Percentiles rank a stretch among this genome's conserved stretches.
These are phyloP conservation scores for Ricinus communis DNA, from an alignment of 345 rosid genomes.

Conservation along the genomic window DNA sequence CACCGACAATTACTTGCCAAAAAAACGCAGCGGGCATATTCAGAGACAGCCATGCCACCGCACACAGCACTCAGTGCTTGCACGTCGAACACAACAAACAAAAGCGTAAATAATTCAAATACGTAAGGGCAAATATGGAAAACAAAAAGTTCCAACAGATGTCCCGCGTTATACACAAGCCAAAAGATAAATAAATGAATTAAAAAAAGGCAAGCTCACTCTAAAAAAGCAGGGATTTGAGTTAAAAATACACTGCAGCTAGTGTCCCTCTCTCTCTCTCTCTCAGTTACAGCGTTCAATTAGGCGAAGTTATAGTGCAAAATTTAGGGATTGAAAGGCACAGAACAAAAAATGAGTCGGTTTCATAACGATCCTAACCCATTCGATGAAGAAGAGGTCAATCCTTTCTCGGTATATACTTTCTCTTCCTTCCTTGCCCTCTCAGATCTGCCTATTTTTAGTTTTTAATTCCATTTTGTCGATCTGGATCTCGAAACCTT, in stretches of 20 bases:
- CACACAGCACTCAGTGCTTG: no score
- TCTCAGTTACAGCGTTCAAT: neutral
- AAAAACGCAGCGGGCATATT: no score
- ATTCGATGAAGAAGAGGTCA: slow-evolving; percentile 88
- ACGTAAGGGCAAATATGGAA: neutral
- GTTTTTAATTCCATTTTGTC: no score
- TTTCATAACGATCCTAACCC: slow-evolving; percentile 80
- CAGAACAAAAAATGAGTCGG: slow-evolving; percentile 82
- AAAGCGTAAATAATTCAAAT: neutral
- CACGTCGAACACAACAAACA: neutral
- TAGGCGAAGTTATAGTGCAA: slow-evolving; percentile 2
- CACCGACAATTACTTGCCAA: no score
- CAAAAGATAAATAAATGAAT: no score
- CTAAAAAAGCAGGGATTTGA: no score
- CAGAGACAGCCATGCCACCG: no score
- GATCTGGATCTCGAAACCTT: neutral
- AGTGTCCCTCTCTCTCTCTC: no score
- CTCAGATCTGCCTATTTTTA: slow-evolving; percentile 33
- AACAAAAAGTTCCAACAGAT: neutral
- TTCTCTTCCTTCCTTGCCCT: neutral
- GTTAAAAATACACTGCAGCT: no score
- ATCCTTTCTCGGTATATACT: slow-evolving; percentile 83
- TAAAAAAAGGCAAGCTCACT: no score
- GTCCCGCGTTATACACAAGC: slow-evolving; percentile 16
- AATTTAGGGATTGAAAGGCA: slow-evolving; percentile 42